Conservation (phyloP, 73 alveolate genomes). For the Uronychia setigera region DNA sequence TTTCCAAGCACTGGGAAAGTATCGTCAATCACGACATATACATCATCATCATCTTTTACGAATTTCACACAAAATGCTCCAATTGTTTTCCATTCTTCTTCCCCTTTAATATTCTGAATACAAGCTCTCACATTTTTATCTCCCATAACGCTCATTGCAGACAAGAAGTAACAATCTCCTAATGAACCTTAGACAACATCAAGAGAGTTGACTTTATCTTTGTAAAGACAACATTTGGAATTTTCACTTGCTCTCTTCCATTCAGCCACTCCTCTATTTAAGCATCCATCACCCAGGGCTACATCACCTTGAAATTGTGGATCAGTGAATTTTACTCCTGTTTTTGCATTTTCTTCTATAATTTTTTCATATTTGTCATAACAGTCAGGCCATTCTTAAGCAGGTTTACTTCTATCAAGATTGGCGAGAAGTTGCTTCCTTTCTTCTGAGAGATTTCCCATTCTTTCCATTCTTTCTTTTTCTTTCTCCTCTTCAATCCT, state of each 20-base stretch:
- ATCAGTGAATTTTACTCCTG: slow-evolving; percentile 34
- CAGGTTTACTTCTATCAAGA: slow-evolving; percentile 50
- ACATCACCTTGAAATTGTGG: slow-evolving; percentile 51
- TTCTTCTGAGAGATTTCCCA: slow-evolving; percentile 38
- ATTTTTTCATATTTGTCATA: slow-evolving; percentile 60
- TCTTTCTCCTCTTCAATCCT: slow-evolving; percentile 69
- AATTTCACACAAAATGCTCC: slow-evolving; percentile 75
- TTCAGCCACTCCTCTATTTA: slow-evolving; percentile 37
- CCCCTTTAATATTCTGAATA: slow-evolving; percentile 15
- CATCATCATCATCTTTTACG: slow-evolving; percentile 63
- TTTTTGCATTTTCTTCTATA: slow-evolving; percentile 5
- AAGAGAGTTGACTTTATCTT: slow-evolving; percentile 55
- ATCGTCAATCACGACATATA: slow-evolving; percentile 65
- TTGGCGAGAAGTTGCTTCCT: slow-evolving; percentile 33
- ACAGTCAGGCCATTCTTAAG: slow-evolving; percentile 66
- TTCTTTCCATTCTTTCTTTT: slow-evolving; percentile 60
- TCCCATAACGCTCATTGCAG: slow-evolving; percentile 78
- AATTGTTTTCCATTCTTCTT: slow-evolving; percentile 56
- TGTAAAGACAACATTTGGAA: slow-evolving; percentile 38
- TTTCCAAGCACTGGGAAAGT: slow-evolving; percentile 61
- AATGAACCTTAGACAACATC: slow-evolving; percentile 78
- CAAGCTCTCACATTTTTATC: slow-evolving; percentile 46
- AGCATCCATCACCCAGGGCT: slow-evolving; percentile 52
- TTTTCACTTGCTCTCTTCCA: slow-evolving; percentile 73
- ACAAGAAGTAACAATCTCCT: slow-evolving; percentile 84